These are phyloP conservation scores for Teratosphaeria epicoccoides DNA, from an alignment of 2,329 filamentous ascomycete species.

Conservation along the genomic window DNA sequence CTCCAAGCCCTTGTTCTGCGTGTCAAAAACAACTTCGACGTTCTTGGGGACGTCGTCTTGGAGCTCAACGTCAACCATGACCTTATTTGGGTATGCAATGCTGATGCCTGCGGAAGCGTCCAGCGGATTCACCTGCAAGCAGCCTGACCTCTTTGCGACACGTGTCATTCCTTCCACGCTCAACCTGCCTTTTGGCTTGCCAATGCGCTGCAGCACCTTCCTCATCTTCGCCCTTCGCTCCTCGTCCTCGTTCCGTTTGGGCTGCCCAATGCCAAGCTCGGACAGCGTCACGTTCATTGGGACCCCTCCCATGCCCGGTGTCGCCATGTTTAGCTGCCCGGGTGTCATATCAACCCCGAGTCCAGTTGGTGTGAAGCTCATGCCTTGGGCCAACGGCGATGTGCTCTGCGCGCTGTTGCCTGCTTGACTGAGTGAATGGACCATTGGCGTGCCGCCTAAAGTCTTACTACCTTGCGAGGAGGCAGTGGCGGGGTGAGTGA, in stretches of 20 bases:
- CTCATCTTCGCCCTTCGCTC: conserved; percentile 45
- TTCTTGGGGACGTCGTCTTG: conserved; percentile 32
- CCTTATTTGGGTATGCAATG: conserved; percentile 24
- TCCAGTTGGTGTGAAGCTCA: conserved; percentile 21
- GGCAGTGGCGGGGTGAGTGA: conserved; percentile 21
- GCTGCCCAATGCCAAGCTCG: conserved; percentile 31
- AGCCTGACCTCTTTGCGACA: conserved; percentile 41
- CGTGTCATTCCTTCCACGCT: conserved; percentile 67
- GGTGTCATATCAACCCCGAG: conserved; percentile 29
- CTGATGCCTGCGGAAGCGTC: conserved; percentile 4
- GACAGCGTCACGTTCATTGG: conserved; percentile 34
- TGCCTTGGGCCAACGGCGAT: conserved; percentile 16
- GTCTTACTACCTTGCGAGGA: conserved; percentile 21
- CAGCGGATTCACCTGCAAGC: neutral
- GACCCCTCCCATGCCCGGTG: conserved; percentile 25
- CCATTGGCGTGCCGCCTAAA: conserved; percentile 24
- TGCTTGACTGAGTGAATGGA: conserved; percentile 20
- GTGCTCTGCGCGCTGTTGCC: conserved; percentile 12
- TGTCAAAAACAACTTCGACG: conserved; percentile 53
- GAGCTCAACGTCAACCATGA: conserved; percentile 26
- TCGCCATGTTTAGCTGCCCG: conserved; percentile 27
- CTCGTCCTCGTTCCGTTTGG: conserved; percentile 40
- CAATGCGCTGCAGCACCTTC: conserved; percentile 55
- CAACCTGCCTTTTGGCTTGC: conserved; percentile 56
- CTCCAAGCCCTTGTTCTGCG: conserved; percentile 47